These are phyloP conservation scores for Ceratocystiopsis brevicomis DNA, from an alignment of 2,329 filamentous ascomycete genomes.

Conservation along the genomic window DNA sequence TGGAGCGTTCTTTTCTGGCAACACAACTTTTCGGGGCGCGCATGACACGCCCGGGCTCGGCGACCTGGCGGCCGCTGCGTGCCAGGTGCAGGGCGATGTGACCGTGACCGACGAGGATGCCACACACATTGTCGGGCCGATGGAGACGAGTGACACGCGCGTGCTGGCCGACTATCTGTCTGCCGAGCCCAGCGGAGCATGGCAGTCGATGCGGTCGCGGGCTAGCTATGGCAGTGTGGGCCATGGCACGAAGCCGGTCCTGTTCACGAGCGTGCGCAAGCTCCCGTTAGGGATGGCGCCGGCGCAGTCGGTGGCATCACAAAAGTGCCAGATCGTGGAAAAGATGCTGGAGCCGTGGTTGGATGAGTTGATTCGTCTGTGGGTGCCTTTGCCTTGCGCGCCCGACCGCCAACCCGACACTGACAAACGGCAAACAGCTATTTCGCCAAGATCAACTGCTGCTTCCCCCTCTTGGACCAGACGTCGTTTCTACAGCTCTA, in stretches of 20 bases:
- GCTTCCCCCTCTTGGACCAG: slow-evolving; percentile 42
- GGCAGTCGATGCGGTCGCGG: neutral
- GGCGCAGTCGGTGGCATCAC: neutral
- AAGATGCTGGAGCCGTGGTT: slow-evolving; percentile 37
- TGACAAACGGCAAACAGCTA: too few species aligned
- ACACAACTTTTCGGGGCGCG: too few species aligned
- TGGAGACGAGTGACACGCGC: neutral
- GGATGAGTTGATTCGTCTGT: slow-evolving; percentile 30
- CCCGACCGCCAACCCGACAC: too few species aligned
- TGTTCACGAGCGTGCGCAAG: slow-evolving; percentile 1
- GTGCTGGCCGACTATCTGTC: slow-evolving; percentile 3
- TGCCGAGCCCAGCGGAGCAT: too few species aligned
- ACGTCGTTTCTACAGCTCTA: slow-evolving; percentile 28
- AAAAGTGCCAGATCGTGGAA: slow-evolving; percentile 26
- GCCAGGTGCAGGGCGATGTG: too few species aligned
- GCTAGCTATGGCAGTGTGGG: neutral
- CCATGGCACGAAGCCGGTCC: neutral
- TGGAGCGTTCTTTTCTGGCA: too few species aligned
- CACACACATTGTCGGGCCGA: slow-evolving; percentile 2
- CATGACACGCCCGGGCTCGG: too few species aligned
- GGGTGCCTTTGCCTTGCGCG: slow-evolving; percentile 8
- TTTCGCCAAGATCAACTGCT: slow-evolving; percentile 33
- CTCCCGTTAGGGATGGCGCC: neutral
- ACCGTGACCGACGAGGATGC: neutral
- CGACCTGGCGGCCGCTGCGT: too few species aligned